phyloP scores from a whole-genome alignment of 257 asterid genomes.

The Euphrasia confusa region DNA sequence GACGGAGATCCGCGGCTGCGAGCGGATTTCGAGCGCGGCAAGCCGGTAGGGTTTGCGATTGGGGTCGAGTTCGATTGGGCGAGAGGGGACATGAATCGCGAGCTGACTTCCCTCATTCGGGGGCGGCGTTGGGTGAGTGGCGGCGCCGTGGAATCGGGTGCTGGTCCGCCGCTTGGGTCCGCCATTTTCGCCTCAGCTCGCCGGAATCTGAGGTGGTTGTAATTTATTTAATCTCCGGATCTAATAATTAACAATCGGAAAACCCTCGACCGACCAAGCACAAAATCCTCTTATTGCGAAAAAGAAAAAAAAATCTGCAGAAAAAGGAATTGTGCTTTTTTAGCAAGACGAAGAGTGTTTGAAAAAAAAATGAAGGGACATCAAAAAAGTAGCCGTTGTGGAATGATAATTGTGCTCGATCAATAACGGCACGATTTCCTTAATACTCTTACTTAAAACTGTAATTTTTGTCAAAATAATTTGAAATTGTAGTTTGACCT shows the following conservation, averaged over 20 bases:
- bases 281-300: background rate
- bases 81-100: slow-evolving; percentile 39
- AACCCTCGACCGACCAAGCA: background rate
- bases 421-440: slow-evolving; percentile 17
- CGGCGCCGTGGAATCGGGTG: slow-evolving; percentile 20
- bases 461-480: too few relatives aligned
- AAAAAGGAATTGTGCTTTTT: background rate
- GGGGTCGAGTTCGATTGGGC: slow-evolving; percentile 27
- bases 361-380: background rate
- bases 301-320: too few relatives aligned
- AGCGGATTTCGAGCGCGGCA: slow-evolving; percentile 27
- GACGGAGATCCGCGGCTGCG: slow-evolving; percentile 20
- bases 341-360: background rate
- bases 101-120: slow-evolving; percentile 36
- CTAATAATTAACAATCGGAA: background rate
- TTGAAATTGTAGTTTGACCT: too few relatives aligned
- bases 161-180: slow-evolving; percentile 19
- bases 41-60: slow-evolving; percentile 22
- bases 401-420: background rate
- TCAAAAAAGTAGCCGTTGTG: slow-evolving; percentile 30
- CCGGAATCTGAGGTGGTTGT: background rate
- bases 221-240: background rate
- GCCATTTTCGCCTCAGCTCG: slow-evolving; percentile 21
- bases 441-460: background rate
- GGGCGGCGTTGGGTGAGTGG: slow-evolving; percentile 36